phyloP scores from a whole-genome alignment of 371 early-diverging fungal genomes.

The Capillidium rhysosporum region DNA sequence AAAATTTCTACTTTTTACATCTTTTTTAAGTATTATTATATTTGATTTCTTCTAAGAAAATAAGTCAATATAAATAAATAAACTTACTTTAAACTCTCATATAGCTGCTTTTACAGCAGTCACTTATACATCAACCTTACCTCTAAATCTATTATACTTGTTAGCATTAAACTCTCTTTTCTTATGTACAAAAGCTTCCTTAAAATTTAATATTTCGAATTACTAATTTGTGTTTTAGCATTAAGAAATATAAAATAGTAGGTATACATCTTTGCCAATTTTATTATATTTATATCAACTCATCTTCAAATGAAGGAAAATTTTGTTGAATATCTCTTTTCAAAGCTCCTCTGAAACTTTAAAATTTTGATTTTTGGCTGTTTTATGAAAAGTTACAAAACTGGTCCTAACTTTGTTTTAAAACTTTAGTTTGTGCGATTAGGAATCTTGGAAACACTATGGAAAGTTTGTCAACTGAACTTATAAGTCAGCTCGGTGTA shows the following conservation, averaged over 20 bases:
- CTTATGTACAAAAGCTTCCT: conserved; percentile 33
- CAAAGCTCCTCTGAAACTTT: no score
- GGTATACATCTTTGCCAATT: not conserved
- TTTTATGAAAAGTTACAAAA: no score
- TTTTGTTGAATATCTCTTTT: no score
- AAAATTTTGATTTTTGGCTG: no score
- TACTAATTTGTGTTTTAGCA: not conserved
- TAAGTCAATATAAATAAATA: no score
- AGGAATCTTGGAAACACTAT: no score
- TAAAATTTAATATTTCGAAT: not conserved
- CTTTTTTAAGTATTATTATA: conserved; percentile 14
- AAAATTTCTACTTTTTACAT: conserved; percentile 22
- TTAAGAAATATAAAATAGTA: not conserved
- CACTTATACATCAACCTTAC: conserved; percentile 37
- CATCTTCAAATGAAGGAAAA: no score
- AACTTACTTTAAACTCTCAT: conserved; percentile 21
- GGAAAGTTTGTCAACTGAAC: no score
- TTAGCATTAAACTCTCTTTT: conserved; percentile 40
- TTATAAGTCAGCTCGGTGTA: no score
- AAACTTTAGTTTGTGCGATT: no score
- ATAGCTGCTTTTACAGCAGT: conserved; percentile 28
- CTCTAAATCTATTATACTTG: conserved; percentile 45
- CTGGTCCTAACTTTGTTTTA: no score
- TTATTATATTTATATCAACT: no score
- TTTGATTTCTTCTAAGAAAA: conserved; percentile 23